These are phyloP conservation scores for Geotrichum histeridarum DNA, from an alignment of 1,139 yeast species.

Conservation along the genomic window DNA sequence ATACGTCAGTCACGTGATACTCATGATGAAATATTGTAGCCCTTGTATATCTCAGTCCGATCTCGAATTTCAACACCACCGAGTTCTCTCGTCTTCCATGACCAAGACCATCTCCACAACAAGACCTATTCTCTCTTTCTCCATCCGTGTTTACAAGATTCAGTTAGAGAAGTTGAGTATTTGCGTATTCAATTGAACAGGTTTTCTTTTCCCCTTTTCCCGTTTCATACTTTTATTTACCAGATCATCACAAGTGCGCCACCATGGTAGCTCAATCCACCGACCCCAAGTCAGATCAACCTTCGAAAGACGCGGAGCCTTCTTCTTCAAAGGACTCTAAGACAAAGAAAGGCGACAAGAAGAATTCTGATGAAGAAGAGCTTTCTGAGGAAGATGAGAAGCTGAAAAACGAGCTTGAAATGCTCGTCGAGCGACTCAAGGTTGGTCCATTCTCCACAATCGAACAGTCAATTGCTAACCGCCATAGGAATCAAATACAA, in stretches of 20 bases:
- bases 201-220: background rate
- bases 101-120: background rate
- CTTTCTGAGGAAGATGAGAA: slow-evolving; percentile 90
- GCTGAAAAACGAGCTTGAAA: slow-evolving; percentile 79
- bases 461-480: slow-evolving; percentile 11
- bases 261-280: slow-evolving; percentile 6
- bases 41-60: background rate
- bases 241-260: background rate
- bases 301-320: slow-evolving; percentile 4
- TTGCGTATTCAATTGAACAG: background rate
- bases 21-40: no score
- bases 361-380: slow-evolving; percentile 59
- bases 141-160: background rate
- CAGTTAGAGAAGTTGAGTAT: background rate
- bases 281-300: slow-evolving; percentile 16
- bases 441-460: slow-evolving; percentile 19
- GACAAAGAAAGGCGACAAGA: slow-evolving; percentile 32
- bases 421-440: slow-evolving; percentile 72
- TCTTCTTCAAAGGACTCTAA: slow-evolving; percentile 10
- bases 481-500: slow-evolving; percentile 41
- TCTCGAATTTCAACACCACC: background rate
- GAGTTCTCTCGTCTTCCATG: background rate
- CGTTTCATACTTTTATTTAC: background rate
- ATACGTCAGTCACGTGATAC: no score
- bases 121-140: background rate